Percentiles rank a stretch among this genome's conserved stretches.
Evolutionary conservation across 2,329 filamentous ascomycete genomes (phyloP).

Genomic region (Penicillium decumbens): DNA sequence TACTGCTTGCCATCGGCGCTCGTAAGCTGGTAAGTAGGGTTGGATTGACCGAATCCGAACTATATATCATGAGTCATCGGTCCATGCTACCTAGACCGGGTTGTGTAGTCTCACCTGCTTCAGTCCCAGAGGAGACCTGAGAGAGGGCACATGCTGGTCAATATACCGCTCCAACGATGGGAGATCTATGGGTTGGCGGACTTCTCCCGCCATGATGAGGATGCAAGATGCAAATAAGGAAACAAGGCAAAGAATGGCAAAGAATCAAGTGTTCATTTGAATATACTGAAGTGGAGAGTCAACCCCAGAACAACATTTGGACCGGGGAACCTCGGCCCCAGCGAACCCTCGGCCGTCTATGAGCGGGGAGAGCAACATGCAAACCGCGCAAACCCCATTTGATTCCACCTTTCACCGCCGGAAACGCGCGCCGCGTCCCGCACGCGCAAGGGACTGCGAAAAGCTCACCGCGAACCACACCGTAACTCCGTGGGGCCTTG

Average conservation of each 20-base stretch:
- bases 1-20: slow-evolving; percentile 65
- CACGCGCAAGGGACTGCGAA: slow-evolving; percentile 11
- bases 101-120: slow-evolving; percentile 63
- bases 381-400: slow-evolving; percentile 7
- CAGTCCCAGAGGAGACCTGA: slow-evolving; percentile 75
- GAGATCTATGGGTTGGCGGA: slow-evolving; percentile 87
- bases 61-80: slow-evolving; percentile 37
- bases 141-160: slow-evolving; percentile 69
- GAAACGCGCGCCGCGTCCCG: background rate
- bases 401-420: background rate
- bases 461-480: slow-evolving; percentile 19
- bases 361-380: background rate
- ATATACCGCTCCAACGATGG: slow-evolving; percentile 75
- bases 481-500: slow-evolving; percentile 15
- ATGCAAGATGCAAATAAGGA: slow-evolving; percentile 6
- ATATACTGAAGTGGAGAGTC: slow-evolving; percentile 5
- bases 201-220: slow-evolving; percentile 75
- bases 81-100: background rate
- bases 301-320: slow-evolving; percentile 6
- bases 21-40: slow-evolving; percentile 91
- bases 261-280: slow-evolving; percentile 2
- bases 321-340: slow-evolving; percentile 19
- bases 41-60: slow-evolving; percentile 97
- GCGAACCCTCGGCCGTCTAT: background rate
- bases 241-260: background rate